Percentiles rank a stretch among this genome's conserved stretches.
Conservation (phyloP, 106 monocot species). For the Acanthochlamys bracteata region DNA sequence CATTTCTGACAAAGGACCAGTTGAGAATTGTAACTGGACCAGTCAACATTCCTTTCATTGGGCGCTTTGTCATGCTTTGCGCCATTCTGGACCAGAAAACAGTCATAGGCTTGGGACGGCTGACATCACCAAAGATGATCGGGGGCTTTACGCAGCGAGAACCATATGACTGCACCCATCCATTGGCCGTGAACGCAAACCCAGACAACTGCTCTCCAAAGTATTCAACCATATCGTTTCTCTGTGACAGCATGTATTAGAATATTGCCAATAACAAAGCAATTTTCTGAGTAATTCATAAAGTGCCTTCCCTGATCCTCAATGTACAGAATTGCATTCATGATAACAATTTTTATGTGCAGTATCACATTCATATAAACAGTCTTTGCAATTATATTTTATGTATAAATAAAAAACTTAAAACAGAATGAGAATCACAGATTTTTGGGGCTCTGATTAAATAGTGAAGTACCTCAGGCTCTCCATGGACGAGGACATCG, state of each 20-base stretch:
- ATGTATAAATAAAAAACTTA: too few relatives aligned
- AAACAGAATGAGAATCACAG: not conserved
- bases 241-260: constrained; percentile 22
- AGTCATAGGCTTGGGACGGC: constrained; percentile 72
- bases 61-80: constrained; percentile 49
- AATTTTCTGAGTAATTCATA: not conserved
- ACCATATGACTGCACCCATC: constrained; percentile 81
- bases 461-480: constrained; percentile 45
- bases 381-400: not conserved
- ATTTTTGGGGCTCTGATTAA: not conserved
- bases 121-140: constrained; percentile 76
- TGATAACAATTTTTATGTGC: too few relatives aligned
- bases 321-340: too few relatives aligned
- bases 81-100: constrained; percentile 65
- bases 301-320: not conserved
- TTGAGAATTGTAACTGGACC: constrained; percentile 87
- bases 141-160: constrained; percentile 78
- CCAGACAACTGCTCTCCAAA: constrained; percentile 47
- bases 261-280: not conserved
- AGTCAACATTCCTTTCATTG: constrained; percentile 83
- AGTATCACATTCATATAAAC: too few relatives aligned
- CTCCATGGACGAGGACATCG: constrained; percentile 71
- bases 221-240: constrained; percentile 55
- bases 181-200: constrained; percentile 57
- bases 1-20: constrained; percentile 75